Base-by-base conservation (phyloP, 1,284 basidiomycete genomes). In the Leccinum holopus region DNA sequence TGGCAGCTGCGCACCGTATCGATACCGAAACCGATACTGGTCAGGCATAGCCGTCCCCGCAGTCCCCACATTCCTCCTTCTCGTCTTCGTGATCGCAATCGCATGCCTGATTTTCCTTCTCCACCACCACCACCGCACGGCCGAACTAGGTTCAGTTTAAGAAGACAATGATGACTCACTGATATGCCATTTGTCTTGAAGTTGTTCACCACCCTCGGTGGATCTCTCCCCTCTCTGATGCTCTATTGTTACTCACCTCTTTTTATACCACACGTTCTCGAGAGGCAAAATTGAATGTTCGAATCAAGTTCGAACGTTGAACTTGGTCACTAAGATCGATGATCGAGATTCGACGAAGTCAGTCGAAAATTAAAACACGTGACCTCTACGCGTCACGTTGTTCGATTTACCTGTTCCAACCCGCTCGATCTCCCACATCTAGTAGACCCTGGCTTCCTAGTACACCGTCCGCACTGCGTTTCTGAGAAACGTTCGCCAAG, bases 401-500 rank as follows among this genome's bases (percentile, higher is more conserved):
- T 57, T 67, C 37, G 32, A 37, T 44, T 54, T n/a, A 8, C 28
- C 16, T 8, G 1, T 7, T 8, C 18, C 28, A 33, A 21, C 25
- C 18, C 49, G 49, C 55, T 47, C 37, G 9, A 35, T 11, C 49
- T 44, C 30, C 58, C 3, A 57, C 37, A 25, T 39, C 14, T 5
- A 53, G 16, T 9, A 57, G 58, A 21, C 21, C 37, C 30, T 16
- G 3, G 35, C 49, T 18, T 14, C 18, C 9, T 3, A 60, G 14
- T 39, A 16, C 89, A 73, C 91, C 93, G 74, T 91, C 91, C 1
- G 81, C 68, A 0, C 70, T 21, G 68, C 57, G 59, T 60, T 59
- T 54, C 51, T 47, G 2, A 47, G 12, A 35, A 28, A 21, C 11
- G 14, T 60, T 51, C 3, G 12, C 10, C 41, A 41, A 32, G 9